Base-by-base conservation (phyloP, 371 early-diverging fungal species). In the Actinomucor elegans region DNA sequence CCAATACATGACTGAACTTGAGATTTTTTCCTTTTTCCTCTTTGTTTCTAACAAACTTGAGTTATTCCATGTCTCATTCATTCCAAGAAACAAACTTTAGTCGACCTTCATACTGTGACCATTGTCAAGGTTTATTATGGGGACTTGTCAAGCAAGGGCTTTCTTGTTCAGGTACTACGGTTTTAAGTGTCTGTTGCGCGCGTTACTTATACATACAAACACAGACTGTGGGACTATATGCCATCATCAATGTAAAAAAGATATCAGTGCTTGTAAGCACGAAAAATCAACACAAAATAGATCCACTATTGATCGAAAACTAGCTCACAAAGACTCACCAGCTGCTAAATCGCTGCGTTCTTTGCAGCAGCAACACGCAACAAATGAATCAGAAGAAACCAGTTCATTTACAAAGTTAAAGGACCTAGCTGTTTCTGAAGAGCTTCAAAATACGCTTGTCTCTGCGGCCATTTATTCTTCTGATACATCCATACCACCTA, bases 391-490 rank as follows among this genome's bases (percentile, higher is more conserved):
- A 18, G 15, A 20, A 18, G 36, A 50, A 18, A 31, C 26, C 5
- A 37, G 35, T 15, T 46, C 54, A 15, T 21, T 46, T 10, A 10
- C 38, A n/a, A 41, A 40, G 12, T 14, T 49, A 10, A 49, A 56
- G 18, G 35, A 26, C 27, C 38, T 56, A 12, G 47, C 54, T 12
- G 55, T 64, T 8, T 59, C 66, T 9, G 61, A 65, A 20, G 63
- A 69, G 18, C 52, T 73, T 33, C 53, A 66, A 35, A 63, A 61
- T 44, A 45, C 69, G 1, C 53, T 72, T 37, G 68, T 75, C n/a
- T 61, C 72, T 18, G 76, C 76, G 33, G 72, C 72, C 4, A 57
- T 75, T 14, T 55, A 69, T 46, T 65, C 72, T n/a, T 23, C 52
- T 12, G 67, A 68, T 41, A 44, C 56, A 10, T 56, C 53, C 2